Base-by-base conservation (phyloP, 2,329 filamentous ascomycete species). In the Aureobasidium sp. region DNA sequence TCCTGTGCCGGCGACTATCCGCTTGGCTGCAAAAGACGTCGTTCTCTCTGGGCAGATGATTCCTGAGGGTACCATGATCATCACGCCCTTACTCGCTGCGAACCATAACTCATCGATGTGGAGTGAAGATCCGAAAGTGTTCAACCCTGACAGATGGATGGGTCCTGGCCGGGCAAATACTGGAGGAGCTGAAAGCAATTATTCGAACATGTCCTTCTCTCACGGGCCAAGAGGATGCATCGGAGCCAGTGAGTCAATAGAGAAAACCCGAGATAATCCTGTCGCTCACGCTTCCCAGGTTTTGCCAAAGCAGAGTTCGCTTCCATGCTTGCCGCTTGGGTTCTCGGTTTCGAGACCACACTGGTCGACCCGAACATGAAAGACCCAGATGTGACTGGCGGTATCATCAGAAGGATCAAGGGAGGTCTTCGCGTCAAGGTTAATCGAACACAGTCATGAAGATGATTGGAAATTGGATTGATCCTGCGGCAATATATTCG, bases 131-230 rank as follows among this genome's bases (percentile, higher is more conserved):
- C 71, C 77, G 3, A 71, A 73, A n/a, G 62, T 70, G 0, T 80
- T 79, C 67, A 65, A 70, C 0, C 78, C 78, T 0, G 75, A 78
- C 26, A 72, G 78, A 29, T 80, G 78, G 78, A 75, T 80, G 13
- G 62, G 70, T 66, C 23, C 34, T 23, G 17, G 73, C 70, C 70
- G 71, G 15, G 71, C 75, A 4, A 78, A 77, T 23, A 69, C 68
- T n/a, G 76, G 70, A 34, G 71, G 71, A 13, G 66, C 66, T 1
- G 68, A 70, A 5, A 76, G 74, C 63, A 76, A 76, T 61, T 78
- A 73, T 56, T 67, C 70, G 13, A 73, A 75, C 59, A 48, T 78
- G 56, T 78, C 77, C 0, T 80, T 79, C 63, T 66, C 79, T 20
- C 76, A 79, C 60, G 71, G 71, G 1, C 70, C 71, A 5, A 50